Conservation (phyloP, 129 eudicot genomes). For the Lactuca sativa region DNA sequence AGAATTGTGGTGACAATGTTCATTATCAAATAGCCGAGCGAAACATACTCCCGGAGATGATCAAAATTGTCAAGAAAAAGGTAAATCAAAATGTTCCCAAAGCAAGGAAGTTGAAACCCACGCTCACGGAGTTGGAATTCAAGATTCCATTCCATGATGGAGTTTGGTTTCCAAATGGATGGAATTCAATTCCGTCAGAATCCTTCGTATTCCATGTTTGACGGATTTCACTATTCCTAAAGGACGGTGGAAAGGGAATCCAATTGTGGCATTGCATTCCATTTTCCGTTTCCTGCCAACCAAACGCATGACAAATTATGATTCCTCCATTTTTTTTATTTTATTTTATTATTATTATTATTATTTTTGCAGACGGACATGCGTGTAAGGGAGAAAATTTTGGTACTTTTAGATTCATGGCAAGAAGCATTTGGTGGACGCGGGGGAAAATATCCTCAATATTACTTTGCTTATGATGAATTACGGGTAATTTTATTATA, state of each 20-base stretch:
- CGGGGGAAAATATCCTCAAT: conserved; percentile 83
- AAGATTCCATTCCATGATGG: too few relatives aligned
- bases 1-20: conserved; percentile 90
- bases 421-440: conserved; percentile 95
- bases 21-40: conserved; percentile 82
- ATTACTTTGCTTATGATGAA: conserved; percentile 91
- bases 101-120: too few relatives aligned
- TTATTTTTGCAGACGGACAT: conserved; percentile 61
- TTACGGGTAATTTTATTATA: conserved; percentile 49
- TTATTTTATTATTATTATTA: too few relatives aligned
- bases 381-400: conserved; percentile 80
- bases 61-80: conserved; percentile 84
- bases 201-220: too few relatives aligned
- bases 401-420: conserved; percentile 82
- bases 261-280: not conserved
- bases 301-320: not conserved
- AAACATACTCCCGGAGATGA: conserved; percentile 75
- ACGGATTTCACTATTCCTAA: too few relatives aligned
- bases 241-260: conserved; percentile 31
- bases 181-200: too few relatives aligned
- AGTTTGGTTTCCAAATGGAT: too few relatives aligned
- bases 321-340: not conserved
- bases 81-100: not conserved
- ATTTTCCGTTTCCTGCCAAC: not conserved
- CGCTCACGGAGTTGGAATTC: too few relatives aligned